phyloP scores from a whole-genome alignment of 2,329 filamentous ascomycete genomes.

The Metarhizium guizhouense region DNA sequence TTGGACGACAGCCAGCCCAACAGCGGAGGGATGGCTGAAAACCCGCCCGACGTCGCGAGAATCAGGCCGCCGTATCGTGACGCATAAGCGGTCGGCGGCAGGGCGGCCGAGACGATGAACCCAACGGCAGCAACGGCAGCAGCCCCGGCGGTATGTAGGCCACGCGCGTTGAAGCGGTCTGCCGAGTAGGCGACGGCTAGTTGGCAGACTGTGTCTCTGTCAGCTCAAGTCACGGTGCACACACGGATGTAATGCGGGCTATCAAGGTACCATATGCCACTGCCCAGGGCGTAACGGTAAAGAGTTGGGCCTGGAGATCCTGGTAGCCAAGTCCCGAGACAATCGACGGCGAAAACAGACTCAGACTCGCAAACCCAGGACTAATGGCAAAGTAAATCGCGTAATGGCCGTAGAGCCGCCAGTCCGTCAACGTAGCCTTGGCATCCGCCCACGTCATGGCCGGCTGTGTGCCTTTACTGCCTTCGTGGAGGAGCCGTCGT shows the following conservation, averaged over 20 bases:
- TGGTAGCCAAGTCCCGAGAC: conserved; percentile 41
- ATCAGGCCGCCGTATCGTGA: conserved; percentile 62
- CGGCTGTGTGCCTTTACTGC: conserved; percentile 49
- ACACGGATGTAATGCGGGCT: background rate
- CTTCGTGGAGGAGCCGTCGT: conserved; percentile 34
- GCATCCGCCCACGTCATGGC: conserved; percentile 58
- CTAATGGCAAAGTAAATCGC: conserved; percentile 42
- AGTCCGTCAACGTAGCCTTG: conserved; percentile 57
- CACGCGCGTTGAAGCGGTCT: conserved; percentile 50
- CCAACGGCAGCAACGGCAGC: conserved; percentile 36
- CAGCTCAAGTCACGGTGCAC: background rate
- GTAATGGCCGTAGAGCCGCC: conserved; percentile 60
- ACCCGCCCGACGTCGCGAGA: conserved; percentile 56
- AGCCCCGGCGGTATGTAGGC: conserved; percentile 31
- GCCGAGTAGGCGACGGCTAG: conserved; percentile 46
- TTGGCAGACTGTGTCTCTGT: conserved; percentile 23
- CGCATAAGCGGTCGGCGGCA: conserved; percentile 50
- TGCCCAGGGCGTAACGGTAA: conserved; percentile 58
- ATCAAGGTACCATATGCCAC: conserved; percentile 40
- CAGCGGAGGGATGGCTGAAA: conserved; percentile 60
- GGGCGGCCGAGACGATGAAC: conserved; percentile 53
- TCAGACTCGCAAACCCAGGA: conserved; percentile 49
- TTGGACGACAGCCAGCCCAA: conserved; percentile 65
- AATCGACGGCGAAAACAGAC: conserved; percentile 54
- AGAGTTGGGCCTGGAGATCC: conserved; percentile 50